Conservation (phyloP, 305 asterid genomes). For the Solanum aculeatissimum region DNA sequence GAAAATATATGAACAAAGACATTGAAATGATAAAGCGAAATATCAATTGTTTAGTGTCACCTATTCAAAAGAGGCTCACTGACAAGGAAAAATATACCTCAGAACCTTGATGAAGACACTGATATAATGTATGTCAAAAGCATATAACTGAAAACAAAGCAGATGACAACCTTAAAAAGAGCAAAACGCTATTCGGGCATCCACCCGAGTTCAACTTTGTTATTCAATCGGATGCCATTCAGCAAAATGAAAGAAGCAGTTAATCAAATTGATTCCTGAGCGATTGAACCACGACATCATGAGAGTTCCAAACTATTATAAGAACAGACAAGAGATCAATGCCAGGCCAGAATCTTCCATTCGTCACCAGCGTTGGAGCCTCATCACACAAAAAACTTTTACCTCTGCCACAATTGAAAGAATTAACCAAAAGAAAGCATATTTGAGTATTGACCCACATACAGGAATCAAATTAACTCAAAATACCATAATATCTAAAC, state of each 20-base stretch:
- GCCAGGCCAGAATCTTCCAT: constrained; percentile 20
- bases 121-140: neutral
- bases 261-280: constrained; percentile 42
- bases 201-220: constrained; percentile 25
- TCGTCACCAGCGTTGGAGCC: neutral
- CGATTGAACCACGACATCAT: constrained; percentile 59
- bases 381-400: neutral
- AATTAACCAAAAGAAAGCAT: neutral
- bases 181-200: constrained; percentile 23
- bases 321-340: constrained; percentile 3
- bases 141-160: neutral
- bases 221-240: constrained; percentile 96
- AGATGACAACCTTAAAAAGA: constrained; percentile 4
- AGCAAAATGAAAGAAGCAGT: constrained; percentile 71
- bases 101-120: neutral
- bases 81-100: neutral
- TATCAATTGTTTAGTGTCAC: neutral
- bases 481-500: neutral
- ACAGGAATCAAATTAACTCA: neutral
- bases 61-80: neutral
- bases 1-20: neutral
- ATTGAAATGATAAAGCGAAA: neutral
- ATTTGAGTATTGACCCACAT: neutral
- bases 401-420: constrained; percentile 2
- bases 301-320: constrained; percentile 15